Evolutionary conservation across 2,329 filamentous ascomycete species (phyloP), one percentile per base, ranked within the genome.

Genomic region (Fusarium vanettenii): DNA sequence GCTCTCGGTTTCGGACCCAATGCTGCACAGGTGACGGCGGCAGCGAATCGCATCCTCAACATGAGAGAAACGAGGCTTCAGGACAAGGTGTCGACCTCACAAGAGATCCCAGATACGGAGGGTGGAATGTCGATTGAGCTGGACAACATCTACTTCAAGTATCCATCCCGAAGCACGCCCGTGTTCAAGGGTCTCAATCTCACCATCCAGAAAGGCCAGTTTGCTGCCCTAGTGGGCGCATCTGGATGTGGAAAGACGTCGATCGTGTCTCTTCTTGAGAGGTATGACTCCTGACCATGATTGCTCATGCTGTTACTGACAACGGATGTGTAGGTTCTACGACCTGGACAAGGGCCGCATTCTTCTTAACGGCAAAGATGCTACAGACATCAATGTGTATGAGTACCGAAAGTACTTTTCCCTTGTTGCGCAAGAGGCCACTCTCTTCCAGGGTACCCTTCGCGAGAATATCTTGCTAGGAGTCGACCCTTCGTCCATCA

Each of bases 241-340:
- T 92, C 90, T 1, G 92, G 92, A 1, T 93, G 91, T 68, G 92
- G 92, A 39, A 94, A 95, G 84, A 93, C 91, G 0, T 94, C 91
- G 18, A 91, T 94, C 50, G 89, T 96, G 39, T 87, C 88, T 62
- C 82, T 92, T 1, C 81, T 92, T 8, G 91, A 92, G 81, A 87
- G 80, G 77, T 80, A 62, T 64, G 76, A 22, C 6, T 10, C n/a
- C 6, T 35, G 13, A 16, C n/a, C 2, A 27, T 27, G 5, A 10
- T 11, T 1, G 11, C 22, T 13, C 14, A 31, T 10, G 35, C 29
- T 16, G 10, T 6, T 50, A 14, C 74, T 76, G 18, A 76, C 35
- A 39, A 39, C n/a, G 16, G 37, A 37, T 29, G 35, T 29, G 10
- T n/a, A 82, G 90, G 16, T 95, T 95, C 82, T 96, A 96, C 80